Evolutionary conservation across 1,139 yeast species (phyloP), one percentile per base, ranked within the genome.

Genomic region (Pichia sp.): DNA sequence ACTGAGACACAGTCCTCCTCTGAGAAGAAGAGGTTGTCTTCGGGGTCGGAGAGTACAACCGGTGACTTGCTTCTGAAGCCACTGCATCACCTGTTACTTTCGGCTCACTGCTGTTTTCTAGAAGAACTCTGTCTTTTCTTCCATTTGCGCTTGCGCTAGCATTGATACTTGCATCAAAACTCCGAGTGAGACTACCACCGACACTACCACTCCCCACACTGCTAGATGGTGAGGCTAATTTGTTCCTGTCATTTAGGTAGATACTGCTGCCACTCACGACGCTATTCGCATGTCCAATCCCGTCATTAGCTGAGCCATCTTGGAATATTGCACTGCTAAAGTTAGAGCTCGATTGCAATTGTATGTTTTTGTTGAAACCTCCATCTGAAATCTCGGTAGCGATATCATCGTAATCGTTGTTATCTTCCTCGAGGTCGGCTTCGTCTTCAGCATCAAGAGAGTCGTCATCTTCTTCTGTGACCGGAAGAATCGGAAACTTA

Each of bases 401-500:
- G 19, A 47, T 46, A 43, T 54, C 56, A 22, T 46, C 40, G 26
- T 44, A 47, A 13, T 54, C 50, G 23, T 54, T 45, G 42, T 49
- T 39, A 5, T 50, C 55, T 25, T 52, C 55, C 25, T 49, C 57
- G 13, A 50, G 41, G 37, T 50, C 57, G 2, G 54, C 51, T 25
- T 51, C 58, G 21, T 51, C 58, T 26, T 52, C 57, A 9, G 44
- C 36, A 7, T 44, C 52, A 4, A 30, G 8, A n/a, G 49, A 44
- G 6, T 48, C 48, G 25, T 53, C 58, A 39, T 46, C 50, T 30
- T 53, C 58, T 26, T 53, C 53, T 3, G 51, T 47, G 10, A 55
- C 49, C 4, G 56, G 51, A 9, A 48, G 21, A 31, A 39, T 28
- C 7, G 56, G 58, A 5, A 54, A 52, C 16, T 41, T 47, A 46